A percentile compares a stretch with the other conserved stretches of the same genome.
Evolutionary conservation across 2,329 filamentous ascomycete species (phyloP).

Genomic region (Pestalotiopsis sp.): DNA sequence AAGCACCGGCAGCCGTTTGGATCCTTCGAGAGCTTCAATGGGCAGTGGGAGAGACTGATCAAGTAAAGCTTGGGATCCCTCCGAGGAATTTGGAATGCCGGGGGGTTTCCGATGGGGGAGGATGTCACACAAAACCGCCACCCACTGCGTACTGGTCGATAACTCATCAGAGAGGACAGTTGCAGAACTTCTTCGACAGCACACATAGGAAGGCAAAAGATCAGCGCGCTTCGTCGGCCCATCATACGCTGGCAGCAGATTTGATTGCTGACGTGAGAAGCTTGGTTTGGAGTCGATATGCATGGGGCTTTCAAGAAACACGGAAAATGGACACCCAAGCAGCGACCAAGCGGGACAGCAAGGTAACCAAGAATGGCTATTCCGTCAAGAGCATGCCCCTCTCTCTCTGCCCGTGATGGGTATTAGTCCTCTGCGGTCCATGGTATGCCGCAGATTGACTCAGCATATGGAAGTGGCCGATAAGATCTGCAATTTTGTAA

Average conservation of each 20-base stretch:
- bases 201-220: neutral
- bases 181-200: neutral
- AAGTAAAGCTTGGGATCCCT: neutral
- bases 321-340: too few species aligned
- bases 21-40: neutral
- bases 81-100: neutral
- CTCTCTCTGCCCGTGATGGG: too few species aligned
- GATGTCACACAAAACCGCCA: neutral
- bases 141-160: neutral
- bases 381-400: too few species aligned
- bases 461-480: too few species aligned
- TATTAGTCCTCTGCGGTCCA: too few species aligned
- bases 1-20: neutral
- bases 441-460: neutral
- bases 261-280: constrained; percentile 10
- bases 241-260: neutral
- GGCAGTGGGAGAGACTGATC: neutral
- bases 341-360: neutral
- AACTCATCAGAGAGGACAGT: neutral
- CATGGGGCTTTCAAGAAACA: neutral
- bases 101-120: neutral
- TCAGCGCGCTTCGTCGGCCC: neutral
- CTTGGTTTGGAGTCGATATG: neutral
- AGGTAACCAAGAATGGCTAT: neutral
- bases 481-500: too few species aligned